Evolutionary conservation across 129 eudicot species (phyloP).

Genomic region (Arctium lappa): DNA sequence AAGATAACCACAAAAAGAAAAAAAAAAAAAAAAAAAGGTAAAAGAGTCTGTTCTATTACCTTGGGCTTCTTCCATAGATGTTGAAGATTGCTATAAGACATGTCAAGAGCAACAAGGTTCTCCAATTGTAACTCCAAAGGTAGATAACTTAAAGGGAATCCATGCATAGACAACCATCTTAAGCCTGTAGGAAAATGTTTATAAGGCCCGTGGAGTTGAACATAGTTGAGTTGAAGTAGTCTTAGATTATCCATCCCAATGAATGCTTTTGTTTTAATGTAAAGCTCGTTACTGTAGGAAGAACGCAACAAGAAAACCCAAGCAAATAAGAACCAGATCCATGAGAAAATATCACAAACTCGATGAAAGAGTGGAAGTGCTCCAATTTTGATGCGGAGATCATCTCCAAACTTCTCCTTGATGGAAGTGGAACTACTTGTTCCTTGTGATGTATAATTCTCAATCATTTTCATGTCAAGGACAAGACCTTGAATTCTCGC

Average conservation of each 20-base stretch:
- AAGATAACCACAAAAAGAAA: not conserved
- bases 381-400: not conserved
- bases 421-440: not conserved
- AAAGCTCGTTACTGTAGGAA: not conserved
- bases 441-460: not conserved
- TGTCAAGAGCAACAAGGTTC: not conserved
- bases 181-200: constrained; percentile 21
- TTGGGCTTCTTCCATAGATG: not conserved
- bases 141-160: constrained; percentile 22
- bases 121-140: constrained; percentile 21
- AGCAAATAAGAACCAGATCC: not conserved
- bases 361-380: not conserved
- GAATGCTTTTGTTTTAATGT: constrained; percentile 9
- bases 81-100: not conserved
- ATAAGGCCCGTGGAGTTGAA: constrained; percentile 13
- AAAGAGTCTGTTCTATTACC: not conserved
- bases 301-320: not conserved
- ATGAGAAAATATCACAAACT: not conserved
- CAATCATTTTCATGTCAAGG: too few species aligned
- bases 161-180: constrained; percentile 35
- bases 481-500: too few species aligned
- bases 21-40: not conserved
- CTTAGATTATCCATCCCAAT: constrained; percentile 12
- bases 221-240: not conserved
- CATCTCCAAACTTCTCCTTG: not conserved